Percentiles rank a stretch among this genome's conserved stretches.
Conservation (phyloP, 2,329 filamentous ascomycete species). For the Keithomyces neogunnii region DNA sequence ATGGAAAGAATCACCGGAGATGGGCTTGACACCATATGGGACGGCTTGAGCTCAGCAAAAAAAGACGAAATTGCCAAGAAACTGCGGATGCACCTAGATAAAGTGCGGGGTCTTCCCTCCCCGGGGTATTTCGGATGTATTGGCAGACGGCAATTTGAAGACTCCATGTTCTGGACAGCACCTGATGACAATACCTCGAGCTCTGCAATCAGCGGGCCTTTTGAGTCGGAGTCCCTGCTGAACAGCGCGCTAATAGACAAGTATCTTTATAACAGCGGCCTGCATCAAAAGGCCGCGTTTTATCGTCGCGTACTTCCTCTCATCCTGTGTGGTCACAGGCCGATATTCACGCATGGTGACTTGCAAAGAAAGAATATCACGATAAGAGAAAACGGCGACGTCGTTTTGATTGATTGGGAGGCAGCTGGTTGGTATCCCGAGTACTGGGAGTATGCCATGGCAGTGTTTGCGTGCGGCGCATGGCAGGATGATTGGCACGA, state of each 20-base stretch:
- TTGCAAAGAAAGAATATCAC: neutral
- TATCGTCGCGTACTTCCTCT: neutral
- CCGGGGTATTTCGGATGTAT: slow-evolving; percentile 13
- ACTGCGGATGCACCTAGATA: neutral
- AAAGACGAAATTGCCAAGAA: slow-evolving; percentile 1
- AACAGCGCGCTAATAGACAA: slow-evolving; percentile 9
- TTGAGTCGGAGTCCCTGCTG: slow-evolving; percentile 8
- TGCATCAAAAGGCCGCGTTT: slow-evolving; percentile 6
- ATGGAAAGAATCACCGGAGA: slow-evolving; percentile 12
- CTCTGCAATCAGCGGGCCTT: slow-evolving; percentile 6
- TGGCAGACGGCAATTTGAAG: slow-evolving; percentile 10
- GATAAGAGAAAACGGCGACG: neutral
- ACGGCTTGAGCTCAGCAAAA: neutral
- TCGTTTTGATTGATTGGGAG: slow-evolving; percentile 9
- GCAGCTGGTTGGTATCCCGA: slow-evolving; percentile 14
- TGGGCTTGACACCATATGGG: slow-evolving; percentile 7
- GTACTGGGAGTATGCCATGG: slow-evolving; percentile 16
- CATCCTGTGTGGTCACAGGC: neutral
- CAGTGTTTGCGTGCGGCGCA: neutral
- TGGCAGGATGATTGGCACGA: slow-evolving; percentile 1
- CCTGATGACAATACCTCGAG: neutral
- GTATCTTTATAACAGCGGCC: slow-evolving; percentile 10
- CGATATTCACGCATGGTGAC: neutral
- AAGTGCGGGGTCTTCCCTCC: slow-evolving; percentile 1
- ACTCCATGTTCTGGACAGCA: slow-evolving; percentile 10